Base-by-base conservation (phyloP, 1,284 basidiomycete species). In the Volvariella surrecta region DNA sequence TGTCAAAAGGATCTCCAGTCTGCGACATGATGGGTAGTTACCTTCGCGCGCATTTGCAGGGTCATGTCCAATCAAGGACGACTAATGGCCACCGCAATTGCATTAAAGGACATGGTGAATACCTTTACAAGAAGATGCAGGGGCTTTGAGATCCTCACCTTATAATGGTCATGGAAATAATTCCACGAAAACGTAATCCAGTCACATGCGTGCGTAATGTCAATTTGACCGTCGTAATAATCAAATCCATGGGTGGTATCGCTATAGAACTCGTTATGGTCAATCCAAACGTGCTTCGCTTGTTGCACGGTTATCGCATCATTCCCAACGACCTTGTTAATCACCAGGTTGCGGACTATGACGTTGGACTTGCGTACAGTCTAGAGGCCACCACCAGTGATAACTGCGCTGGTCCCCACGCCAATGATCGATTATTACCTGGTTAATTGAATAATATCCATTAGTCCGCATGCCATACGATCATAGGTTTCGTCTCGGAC, bases 121-220 rank as follows among this genome's bases (percentile, higher is more conserved):
- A n/a, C n/a, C n/a, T n/a, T n/a, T n/a, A n/a, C n/a, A n/a, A n/a
- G n/a, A n/a, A n/a, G n/a, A n/a, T n/a, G n/a, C n/a, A n/a, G n/a
- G n/a, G n/a, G n/a, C n/a, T n/a, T 28, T 6, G 6, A 28, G 21
- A 11, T 7, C 13, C 19, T 9, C 10, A 52, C 51, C 50, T 54
- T 56, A 45, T 54, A 54, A 42, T 54, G 52, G 32, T 56, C 53
- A 41, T 52, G 53, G 46, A 52, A 54, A 38, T 51, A 53, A 28
- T 55, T 54, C 32, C 48, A 54, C 9, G 51, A 55, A 15, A 54
- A 48, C n/a, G 54, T 54, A 34, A 55, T 48, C 20, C 45, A 55
- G 30, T 56, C 54, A 38, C 49, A 51, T 31, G 52, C 53, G 44
- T 54, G 53, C 17, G 50, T 54, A 13, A 54, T 48, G 30, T 54